These are phyloP conservation scores for Zopfia rhizophila DNA, from an alignment of 2,329 filamentous ascomycete genomes.

Conservation along the genomic window DNA sequence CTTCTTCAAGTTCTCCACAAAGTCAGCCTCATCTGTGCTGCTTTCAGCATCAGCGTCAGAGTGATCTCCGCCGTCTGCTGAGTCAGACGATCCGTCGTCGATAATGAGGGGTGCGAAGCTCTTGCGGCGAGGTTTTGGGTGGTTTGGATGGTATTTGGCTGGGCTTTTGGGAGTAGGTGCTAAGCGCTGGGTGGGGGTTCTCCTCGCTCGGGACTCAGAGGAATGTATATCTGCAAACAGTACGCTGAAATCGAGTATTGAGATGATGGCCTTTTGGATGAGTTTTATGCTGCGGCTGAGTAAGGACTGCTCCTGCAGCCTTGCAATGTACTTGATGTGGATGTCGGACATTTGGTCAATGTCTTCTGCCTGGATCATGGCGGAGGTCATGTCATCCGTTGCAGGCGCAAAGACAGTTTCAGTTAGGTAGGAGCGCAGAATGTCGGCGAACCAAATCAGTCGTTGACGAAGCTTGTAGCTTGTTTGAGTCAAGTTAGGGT, in stretches of 20 bases:
- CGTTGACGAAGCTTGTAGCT: conserved; percentile 70
- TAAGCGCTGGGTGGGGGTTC: conserved; percentile 41
- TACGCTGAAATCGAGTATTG: conserved; percentile 79
- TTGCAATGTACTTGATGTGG: conserved; percentile 72
- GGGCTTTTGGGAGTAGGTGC: neutral
- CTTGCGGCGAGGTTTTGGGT: conserved; percentile 26
- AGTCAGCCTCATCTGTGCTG: conserved; percentile 3
- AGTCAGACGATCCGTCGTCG: conserved; percentile 37
- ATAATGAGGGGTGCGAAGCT: conserved; percentile 26
- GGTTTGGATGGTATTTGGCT: neutral
- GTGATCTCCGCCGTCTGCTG: conserved; percentile 14
- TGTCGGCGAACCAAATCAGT: conserved; percentile 81
- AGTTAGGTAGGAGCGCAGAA: conserved; percentile 78
- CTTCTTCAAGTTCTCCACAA: conserved; percentile 60
- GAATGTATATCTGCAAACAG: conserved; percentile 71
- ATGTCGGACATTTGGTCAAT: conserved; percentile 82
- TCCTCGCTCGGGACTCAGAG: conserved; percentile 50
- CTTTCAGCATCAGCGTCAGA: conserved; percentile 16
- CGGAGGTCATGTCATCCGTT: conserved; percentile 64
- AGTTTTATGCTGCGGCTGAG: conserved; percentile 74
- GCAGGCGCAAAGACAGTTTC: conserved; percentile 75
- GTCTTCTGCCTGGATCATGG: conserved; percentile 71
- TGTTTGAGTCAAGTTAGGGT: conserved; percentile 15
- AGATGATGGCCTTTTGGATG: conserved; percentile 77
- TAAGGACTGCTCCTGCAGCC: conserved; percentile 74